Conservation (phyloP, 768 basidiomycete species). For the Lentinus brumalis region DNA sequence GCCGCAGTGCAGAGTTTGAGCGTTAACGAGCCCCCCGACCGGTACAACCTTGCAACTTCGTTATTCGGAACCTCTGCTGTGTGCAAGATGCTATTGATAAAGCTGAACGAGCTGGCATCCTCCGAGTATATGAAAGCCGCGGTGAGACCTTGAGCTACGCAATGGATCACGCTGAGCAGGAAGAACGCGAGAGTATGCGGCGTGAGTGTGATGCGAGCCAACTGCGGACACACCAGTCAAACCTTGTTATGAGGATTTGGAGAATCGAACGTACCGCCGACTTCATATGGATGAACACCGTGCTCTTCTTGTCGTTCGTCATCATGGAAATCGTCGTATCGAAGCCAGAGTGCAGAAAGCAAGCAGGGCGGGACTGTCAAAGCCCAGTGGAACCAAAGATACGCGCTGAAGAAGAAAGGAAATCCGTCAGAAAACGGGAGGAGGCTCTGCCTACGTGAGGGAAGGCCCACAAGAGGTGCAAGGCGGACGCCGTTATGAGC, state of each 20-base stretch:
- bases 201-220: conserved; percentile 34
- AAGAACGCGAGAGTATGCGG: conserved; percentile 45
- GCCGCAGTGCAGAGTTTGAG: conserved; percentile 49
- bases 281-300: conserved; percentile 8
- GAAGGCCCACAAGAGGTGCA: background rate
- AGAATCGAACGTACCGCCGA: conserved; percentile 10
- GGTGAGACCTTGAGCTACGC: conserved; percentile 47
- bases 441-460: conserved; percentile 4
- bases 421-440: background rate
- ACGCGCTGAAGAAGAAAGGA: background rate
- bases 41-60: conserved; percentile 34
- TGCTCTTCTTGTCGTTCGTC: background rate
- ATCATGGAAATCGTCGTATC: background rate
- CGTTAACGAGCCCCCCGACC: conserved; percentile 29
- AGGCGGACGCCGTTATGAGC: background rate
- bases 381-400: conserved; percentile 7
- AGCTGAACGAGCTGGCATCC: conserved; percentile 42
- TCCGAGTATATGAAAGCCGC: conserved; percentile 49
- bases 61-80: conserved; percentile 37
- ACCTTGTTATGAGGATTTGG: background rate
- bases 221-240: conserved; percentile 21
- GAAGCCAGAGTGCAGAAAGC: background rate
- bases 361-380: conserved; percentile 14
- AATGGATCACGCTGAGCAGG: conserved; percentile 47
- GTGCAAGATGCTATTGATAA: conserved; percentile 41